Percentiles rank a stretch among this genome's conserved stretches.
These are phyloP conservation scores for Aureobasidium namibiae DNA, from an alignment of 2,329 filamentous ascomycete species.

Conservation along the genomic window DNA sequence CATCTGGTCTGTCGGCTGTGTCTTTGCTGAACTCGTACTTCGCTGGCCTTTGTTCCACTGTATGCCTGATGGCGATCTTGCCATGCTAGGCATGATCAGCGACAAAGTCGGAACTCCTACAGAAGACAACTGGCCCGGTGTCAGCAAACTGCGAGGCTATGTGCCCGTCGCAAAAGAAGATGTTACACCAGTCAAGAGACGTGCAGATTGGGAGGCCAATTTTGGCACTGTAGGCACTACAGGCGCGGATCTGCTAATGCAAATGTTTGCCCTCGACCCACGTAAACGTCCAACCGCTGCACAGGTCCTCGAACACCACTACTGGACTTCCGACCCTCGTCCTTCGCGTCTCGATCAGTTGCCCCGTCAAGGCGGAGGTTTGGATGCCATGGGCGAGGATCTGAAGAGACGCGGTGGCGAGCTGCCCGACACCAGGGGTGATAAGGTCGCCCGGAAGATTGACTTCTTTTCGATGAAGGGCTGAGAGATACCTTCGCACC, in stretches of 20 bases:
- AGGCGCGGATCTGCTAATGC: slow-evolving; percentile 81
- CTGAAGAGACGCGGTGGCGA: slow-evolving; percentile 68
- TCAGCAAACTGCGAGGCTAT: slow-evolving; percentile 71
- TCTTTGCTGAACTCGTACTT: slow-evolving; percentile 84
- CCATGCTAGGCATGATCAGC: slow-evolving; percentile 78
- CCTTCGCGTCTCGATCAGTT: slow-evolving; percentile 77
- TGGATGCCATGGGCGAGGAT: slow-evolving; percentile 72
- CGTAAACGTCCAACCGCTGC: slow-evolving; percentile 69
- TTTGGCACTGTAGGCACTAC: slow-evolving; percentile 75
- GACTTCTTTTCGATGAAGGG: slow-evolving; percentile 56
- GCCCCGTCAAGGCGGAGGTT: slow-evolving; percentile 65
- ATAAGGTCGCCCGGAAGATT: slow-evolving; percentile 74
- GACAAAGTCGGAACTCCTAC: slow-evolving; percentile 81
- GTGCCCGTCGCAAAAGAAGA: slow-evolving; percentile 56
- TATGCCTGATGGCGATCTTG: slow-evolving; percentile 73
- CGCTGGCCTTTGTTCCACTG: slow-evolving; percentile 64
- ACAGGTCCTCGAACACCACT: slow-evolving; percentile 71
- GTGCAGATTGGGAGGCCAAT: slow-evolving; percentile 63
- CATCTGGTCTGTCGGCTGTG: slow-evolving; percentile 85
- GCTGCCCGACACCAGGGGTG: slow-evolving; percentile 56
- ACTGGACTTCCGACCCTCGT: slow-evolving; percentile 76
- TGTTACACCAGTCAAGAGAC: slow-evolving; percentile 50
- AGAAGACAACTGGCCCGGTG: slow-evolving; percentile 92
- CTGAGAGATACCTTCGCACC: slow-evolving; percentile 16
- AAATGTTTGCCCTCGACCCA: slow-evolving; percentile 80